Base-by-base conservation (phyloP, 2,329 filamentous ascomycete genomes). In the Penicillium sp. region DNA sequence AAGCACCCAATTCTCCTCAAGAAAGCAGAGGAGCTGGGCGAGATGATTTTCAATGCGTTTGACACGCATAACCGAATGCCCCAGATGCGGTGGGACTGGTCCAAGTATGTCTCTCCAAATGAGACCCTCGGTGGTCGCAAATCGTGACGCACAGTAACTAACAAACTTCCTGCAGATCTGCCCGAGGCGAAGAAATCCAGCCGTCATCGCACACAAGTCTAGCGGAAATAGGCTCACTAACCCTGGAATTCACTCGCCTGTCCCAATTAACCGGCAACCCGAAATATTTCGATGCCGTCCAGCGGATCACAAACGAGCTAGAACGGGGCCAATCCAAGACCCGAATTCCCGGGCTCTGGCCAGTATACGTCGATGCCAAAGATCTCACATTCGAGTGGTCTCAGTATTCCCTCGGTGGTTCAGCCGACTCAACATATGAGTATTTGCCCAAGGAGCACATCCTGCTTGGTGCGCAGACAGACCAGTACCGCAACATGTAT, bases 41-140 rank as follows among this genome's bases (percentile, higher is more conserved):
- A 94, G 66, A 85, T 96, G 66, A 81, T 96, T 16, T 92, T 93
- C 81, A 87, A 89, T 57, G 85, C 90, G 2, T 96, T 96, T 70
- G 92, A 96, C 75, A 98, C 94, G 1, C 92, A 92, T 1, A 97
- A 98, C 74, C 87, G 92, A 66, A 96, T 98, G 91, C 93, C 93
- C 2, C 80, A 92, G 13, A 83, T 92, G 7, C 92, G 89, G 74
- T 96, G 93, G 79, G 80, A 85, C 64, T 97, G 90, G 91, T 85
- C 86, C 72, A 90, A 88, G 66, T 85, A 72, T 70, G 78, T 52
- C 38, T 13, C 4, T n/a, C 7, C n/a, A 28, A 26, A 22, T 16
- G 7, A 43, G 1, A 14, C 33, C 38, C 6, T 16, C 8, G 1
- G 35, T 26, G 30, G 10, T 19, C 51, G 26, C 25, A 16, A 10